Evolutionary conservation across 768 basidiomycete species (phyloP).

Genomic region (Clathrus columnatus): DNA sequence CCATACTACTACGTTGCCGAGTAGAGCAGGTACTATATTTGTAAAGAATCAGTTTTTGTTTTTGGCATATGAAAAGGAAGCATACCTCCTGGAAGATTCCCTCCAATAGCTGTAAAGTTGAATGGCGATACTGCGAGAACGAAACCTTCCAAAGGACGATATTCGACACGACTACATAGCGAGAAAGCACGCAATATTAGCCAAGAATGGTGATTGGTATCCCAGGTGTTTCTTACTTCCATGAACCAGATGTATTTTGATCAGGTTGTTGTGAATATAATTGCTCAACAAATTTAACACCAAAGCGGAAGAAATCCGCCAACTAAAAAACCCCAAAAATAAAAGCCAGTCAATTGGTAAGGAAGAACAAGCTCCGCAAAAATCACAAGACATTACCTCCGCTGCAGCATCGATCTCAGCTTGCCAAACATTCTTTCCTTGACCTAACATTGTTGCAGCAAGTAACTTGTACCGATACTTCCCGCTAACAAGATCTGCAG

Average conservation of each 20-base stretch:
- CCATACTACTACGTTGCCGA: conserved; percentile 94
- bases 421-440: conserved; percentile 99
- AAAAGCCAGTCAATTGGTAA: background rate
- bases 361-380: background rate
- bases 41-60: conserved; percentile 7
- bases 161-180: conserved; percentile 74
- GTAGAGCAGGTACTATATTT: conserved; percentile 69
- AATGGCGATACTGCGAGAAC: conserved; percentile 96
- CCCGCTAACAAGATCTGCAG: conserved; percentile 89
- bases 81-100: conserved; percentile 75
- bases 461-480: conserved; percentile 94
- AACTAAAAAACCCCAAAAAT: conserved; percentile 34
- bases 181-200: conserved; percentile 6
- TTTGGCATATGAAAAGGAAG: conserved; percentile 6
- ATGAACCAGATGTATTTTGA: conserved; percentile 76
- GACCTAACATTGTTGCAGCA: conserved; percentile 95
- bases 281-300: conserved; percentile 94
- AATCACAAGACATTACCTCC: conserved; percentile 53
- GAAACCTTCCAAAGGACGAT: conserved; percentile 96
- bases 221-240: conserved; percentile 65
- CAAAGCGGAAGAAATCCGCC: conserved; percentile 91
- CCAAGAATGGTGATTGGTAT: conserved; percentile 1
- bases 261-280: conserved; percentile 86
- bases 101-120: conserved; percentile 98
- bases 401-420: conserved; percentile 99